Conservation (phyloP, 768 basidiomycete species). For the Chlorophyllum brunneum region DNA sequence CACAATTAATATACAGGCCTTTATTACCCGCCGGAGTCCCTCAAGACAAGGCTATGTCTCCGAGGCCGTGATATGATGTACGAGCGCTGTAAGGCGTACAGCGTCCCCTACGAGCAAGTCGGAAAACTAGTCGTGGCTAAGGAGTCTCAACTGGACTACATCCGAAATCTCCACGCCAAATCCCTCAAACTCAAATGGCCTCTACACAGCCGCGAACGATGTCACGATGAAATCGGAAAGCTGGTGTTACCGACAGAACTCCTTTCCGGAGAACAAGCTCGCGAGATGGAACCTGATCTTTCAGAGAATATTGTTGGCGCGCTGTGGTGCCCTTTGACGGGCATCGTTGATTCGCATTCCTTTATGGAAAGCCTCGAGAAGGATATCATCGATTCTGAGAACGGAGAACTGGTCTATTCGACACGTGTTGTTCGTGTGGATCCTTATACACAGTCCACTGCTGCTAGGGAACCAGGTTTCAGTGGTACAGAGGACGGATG, state of each 20-base stretch:
- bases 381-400: constrained; percentile 71
- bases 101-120: constrained; percentile 65
- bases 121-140: constrained; percentile 91
- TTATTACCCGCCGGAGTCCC: constrained; percentile 78
- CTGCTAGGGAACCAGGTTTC: constrained; percentile 20
- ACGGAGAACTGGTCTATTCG: constrained; percentile 67
- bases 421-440: constrained; percentile 89
- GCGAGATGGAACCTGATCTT: constrained; percentile 81
- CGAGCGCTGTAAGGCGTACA: constrained; percentile 56
- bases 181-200: constrained; percentile 53
- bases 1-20: constrained; percentile 43
- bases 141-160: constrained; percentile 60
- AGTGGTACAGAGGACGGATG: constrained; percentile 59
- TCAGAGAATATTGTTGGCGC: constrained; percentile 65
- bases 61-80: constrained; percentile 86
- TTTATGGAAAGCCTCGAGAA: constrained; percentile 81
- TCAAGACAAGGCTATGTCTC: constrained; percentile 84
- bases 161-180: constrained; percentile 65
- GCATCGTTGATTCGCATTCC: constrained; percentile 85
- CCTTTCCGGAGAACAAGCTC: constrained; percentile 63
- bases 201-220: constrained; percentile 27
- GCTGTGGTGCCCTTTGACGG: constrained; percentile 81
- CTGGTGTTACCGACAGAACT: constrained; percentile 60
- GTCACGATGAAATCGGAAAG: constrained; percentile 15
- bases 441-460: constrained; percentile 33